These are phyloP conservation scores for Penicillium janthinellum DNA, from an alignment of 2,329 filamentous ascomycete genomes.

Conservation along the genomic window DNA sequence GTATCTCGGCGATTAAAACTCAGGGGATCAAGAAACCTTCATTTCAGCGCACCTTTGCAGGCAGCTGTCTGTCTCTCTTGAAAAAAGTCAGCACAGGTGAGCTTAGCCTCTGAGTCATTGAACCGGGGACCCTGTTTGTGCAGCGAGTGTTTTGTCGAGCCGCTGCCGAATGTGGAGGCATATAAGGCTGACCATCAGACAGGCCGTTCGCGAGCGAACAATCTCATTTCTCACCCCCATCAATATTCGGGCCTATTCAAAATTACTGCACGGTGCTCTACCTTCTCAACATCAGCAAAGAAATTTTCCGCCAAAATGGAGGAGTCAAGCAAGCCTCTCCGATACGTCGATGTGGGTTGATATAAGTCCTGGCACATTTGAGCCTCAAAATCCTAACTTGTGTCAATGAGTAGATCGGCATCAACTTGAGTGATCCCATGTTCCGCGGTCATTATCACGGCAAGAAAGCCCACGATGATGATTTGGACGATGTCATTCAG, in stretches of 20 bases:
- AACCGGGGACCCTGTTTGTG: neutral
- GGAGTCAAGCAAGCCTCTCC: slow-evolving; percentile 37
- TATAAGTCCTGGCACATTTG: neutral
- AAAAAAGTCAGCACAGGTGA: neutral
- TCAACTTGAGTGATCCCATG: slow-evolving; percentile 92
- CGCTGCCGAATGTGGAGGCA: neutral
- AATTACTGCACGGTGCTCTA: slow-evolving; percentile 1
- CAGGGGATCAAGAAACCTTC: slow-evolving; percentile 10
- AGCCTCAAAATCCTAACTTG: neutral
- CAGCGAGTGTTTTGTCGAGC: neutral
- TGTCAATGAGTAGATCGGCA: slow-evolving; percentile 65
- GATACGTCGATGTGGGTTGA: slow-evolving; percentile 51
- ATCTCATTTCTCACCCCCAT: neutral
- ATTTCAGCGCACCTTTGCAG: neutral
- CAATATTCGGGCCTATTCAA: neutral
- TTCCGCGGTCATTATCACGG: slow-evolving; percentile 84
- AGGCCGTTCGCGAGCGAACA: neutral
- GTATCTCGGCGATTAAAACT: slow-evolving; percentile 9
- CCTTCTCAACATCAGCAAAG: slow-evolving; percentile 15
- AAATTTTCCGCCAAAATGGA: slow-evolving; percentile 34
- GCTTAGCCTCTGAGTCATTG: neutral
- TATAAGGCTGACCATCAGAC: slow-evolving; percentile 4
- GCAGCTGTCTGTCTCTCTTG: neutral
- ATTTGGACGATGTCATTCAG: slow-evolving; percentile 67
- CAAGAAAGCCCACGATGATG: slow-evolving; percentile 59